Evolutionary conservation across 2,329 filamentous ascomycete genomes (phyloP).

Genomic region (Sordariomycetes sp.): DNA sequence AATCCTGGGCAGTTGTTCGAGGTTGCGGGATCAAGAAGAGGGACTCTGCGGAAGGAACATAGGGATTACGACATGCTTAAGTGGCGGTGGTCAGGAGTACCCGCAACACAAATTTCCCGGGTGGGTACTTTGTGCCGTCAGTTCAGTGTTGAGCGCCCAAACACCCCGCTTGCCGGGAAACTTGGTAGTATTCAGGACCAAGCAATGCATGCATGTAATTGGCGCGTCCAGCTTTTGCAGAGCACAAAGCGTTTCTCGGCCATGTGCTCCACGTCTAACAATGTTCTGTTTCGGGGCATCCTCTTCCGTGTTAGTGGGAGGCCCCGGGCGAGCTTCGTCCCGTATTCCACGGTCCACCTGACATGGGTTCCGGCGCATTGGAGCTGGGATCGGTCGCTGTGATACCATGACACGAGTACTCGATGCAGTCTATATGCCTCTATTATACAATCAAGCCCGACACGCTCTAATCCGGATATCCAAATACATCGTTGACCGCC

Average conservation of each 20-base stretch:
- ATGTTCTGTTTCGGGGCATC: no score
- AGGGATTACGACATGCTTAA: background rate
- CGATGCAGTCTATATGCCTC: background rate
- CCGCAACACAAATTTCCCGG: background rate
- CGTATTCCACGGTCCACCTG: background rate
- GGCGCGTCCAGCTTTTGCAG: no score
- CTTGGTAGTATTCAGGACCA: no score
- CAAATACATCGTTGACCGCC: slow-evolving; percentile 81
- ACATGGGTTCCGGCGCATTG: background rate
- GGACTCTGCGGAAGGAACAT: background rate
- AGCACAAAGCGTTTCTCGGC: no score
- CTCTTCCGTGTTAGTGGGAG: no score
- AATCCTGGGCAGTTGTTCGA: background rate
- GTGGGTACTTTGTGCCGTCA: background rate
- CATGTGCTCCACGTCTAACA: no score
- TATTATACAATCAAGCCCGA: background rate
- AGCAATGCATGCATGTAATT: no score
- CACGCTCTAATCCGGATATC: slow-evolving; percentile 49
- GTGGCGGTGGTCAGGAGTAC: background rate
- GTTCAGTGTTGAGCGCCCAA: background rate
- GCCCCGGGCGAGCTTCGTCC: no score
- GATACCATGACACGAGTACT: background rate
- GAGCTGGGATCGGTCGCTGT: background rate
- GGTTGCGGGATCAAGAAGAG: background rate
- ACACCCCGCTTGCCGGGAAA: background rate